Base-by-base conservation (phyloP, 805 yeast genomes). In the Cyberlindnera misumaiensis region DNA sequence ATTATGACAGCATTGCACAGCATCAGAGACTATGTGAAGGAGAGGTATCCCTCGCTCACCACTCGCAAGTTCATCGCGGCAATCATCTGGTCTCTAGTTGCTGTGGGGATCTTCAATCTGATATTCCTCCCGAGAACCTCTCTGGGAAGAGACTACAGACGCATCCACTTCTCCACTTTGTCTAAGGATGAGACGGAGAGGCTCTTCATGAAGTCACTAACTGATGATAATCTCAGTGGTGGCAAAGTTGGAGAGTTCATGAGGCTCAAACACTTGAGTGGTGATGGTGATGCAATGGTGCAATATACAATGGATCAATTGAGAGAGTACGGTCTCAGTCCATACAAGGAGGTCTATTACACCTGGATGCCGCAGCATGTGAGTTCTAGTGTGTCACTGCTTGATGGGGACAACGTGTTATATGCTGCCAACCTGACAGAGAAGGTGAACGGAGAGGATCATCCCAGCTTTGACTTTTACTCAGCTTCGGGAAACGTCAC, bases 111-210 rank as follows among this genome's bases (percentile, higher is more conserved):
- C 33, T 77, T 83, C 53, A 75, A 83, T 30, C 64, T 85, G 35
- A 75, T 81, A 0, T 88, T 88, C 55, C 65, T 87, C 12, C 96
- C 96, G 2, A 60, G 96, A 41, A 85, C 97, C 1, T 84, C 95
- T 2, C 63, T 86, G 14, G 76, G 83, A 35, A 65, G 95, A 46
- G 96, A 89, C 58, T 75, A 83, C 51, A 71, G 90, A 49, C 63
- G 96, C 35, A 58, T 85, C 46, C 85, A 86, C 59, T 78, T 80
- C 25, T 70, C 77, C 27, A 71, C 65, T 38, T 55, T 85, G 35
- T 80, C 95, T 3, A 70, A 69, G 39, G 70, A 77, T 9, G 96
- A 88, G 45, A 69, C 83, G 24, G 78, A 83, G 47, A 66, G 96
- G 26, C 58, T 75, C 14, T 79, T 71, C 46, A 53, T 84, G 35